Evolutionary conservation across 2,329 filamentous ascomycete genomes (phyloP), one percentile per base, ranked within the genome.

Genomic region (Dactylella cylindrospora): DNA sequence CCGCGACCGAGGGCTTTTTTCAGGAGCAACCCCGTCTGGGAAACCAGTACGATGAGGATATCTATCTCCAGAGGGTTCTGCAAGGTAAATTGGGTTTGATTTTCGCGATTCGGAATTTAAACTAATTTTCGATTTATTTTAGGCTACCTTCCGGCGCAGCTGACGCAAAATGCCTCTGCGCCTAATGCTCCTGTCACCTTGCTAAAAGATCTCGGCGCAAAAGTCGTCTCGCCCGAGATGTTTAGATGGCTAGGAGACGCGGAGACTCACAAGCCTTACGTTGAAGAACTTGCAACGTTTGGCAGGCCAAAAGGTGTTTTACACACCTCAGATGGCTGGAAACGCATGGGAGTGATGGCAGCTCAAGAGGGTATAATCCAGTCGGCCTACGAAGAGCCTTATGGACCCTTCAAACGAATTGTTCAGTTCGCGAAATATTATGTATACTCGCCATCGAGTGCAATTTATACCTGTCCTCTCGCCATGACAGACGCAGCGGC

Each of bases 261-360:
- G 0, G 85, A 88, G 70, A 76, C 74, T 33, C 83, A 85, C 65
- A 78, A 80, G 36, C 84, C 84, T 0, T 80, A 81, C 25, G 71
- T 87, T 2, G 77, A 77, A 33, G 78, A 80, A 1, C 76, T 81
- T 8, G 79, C 84, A 68, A 79, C 79, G 0, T 86, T 86, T 70
- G 84, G 85, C 0, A 75, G 76, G 44, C 79, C 79, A 43, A 78
- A 74, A 5, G 79, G 80, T 39, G 77, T 81, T 26, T 73, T 88
- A 1, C 76, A 85, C 28, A 84, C 84, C 0, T 78, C 79, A 0
- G 78, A 84, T 65, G 85, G 86, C 22, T 89, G 85, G 85, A 76
- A 77, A 31, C 74, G 76, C 32, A 74, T 86, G 2, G 81, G 84
- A 66, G 74, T 77, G 1, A 79, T 83, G 66, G 82, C 82, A 0